A percentile compares a stretch with the other conserved stretches of the same genome.
These are phyloP conservation scores for Magnaporthiopsis poae DNA, from an alignment of 2,329 filamentous ascomycete genomes.

Conservation along the genomic window DNA sequence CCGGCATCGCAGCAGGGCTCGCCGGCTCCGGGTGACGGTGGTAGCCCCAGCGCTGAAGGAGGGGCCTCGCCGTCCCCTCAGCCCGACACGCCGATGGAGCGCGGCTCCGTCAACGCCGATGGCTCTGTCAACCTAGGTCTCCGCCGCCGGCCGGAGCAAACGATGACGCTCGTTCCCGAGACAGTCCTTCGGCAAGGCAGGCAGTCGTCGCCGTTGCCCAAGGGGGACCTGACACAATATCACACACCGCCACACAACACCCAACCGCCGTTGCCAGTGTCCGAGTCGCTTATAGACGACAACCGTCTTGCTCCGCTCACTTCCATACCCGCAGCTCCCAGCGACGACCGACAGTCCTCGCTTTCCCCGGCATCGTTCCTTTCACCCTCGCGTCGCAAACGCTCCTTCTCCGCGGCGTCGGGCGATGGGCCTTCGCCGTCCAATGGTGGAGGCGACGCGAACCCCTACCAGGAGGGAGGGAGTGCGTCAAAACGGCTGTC, in stretches of 20 bases:
- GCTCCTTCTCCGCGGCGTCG: slow-evolving; percentile 55
- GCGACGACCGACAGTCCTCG: slow-evolving; percentile 47
- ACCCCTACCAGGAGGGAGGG: slow-evolving; percentile 35
- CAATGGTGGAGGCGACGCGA: slow-evolving; percentile 21
- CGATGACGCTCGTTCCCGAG: slow-evolving; percentile 38
- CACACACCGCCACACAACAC: slow-evolving; percentile 33
- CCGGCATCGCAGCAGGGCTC: slow-evolving; percentile 52
- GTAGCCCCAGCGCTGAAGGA: slow-evolving; percentile 22
- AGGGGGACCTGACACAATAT: slow-evolving; percentile 41
- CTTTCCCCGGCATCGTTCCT: slow-evolving; percentile 52
- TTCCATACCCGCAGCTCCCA: slow-evolving; percentile 29
- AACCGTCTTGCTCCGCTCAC: slow-evolving; percentile 49
- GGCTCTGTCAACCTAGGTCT: slow-evolving; percentile 55
- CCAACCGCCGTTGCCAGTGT: slow-evolving; percentile 16
- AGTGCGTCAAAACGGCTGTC: slow-evolving; percentile 51
- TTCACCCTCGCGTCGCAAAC: slow-evolving; percentile 48
- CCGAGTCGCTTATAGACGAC: slow-evolving; percentile 40
- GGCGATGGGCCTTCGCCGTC: slow-evolving; percentile 26
- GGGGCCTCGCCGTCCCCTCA: slow-evolving; percentile 12
- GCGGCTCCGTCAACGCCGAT: slow-evolving; percentile 51
- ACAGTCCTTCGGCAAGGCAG: slow-evolving; percentile 32
- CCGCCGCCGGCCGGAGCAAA: slow-evolving; percentile 36
- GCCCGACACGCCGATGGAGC: slow-evolving; percentile 29
- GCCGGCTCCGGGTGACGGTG: slow-evolving; percentile 4
- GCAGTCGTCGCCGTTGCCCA: slow-evolving; percentile 31